Conservation (phyloP, 1,284 basidiomycete genomes). For the Phellopilus nigrolimitatus region DNA sequence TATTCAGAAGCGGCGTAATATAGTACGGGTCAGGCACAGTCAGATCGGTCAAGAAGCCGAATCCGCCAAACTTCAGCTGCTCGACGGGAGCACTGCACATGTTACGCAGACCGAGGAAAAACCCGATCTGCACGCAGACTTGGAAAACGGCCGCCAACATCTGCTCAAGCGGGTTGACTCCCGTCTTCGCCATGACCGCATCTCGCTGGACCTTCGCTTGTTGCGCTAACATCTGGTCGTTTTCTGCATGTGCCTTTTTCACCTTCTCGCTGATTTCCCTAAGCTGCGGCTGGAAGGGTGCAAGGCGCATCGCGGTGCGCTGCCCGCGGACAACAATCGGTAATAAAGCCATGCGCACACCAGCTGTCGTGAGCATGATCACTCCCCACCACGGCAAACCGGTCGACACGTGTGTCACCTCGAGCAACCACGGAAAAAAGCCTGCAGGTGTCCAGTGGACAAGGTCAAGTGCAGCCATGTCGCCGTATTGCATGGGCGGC, state of each 20-base stretch:
- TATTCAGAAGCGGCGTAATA: constrained; percentile 66
- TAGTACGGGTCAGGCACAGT: constrained; percentile 77
- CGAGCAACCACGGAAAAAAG: constrained; percentile 51
- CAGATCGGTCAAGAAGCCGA: constrained; percentile 75
- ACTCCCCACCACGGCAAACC: constrained; percentile 85
- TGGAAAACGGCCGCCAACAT: constrained; percentile 66
- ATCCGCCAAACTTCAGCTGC: constrained; percentile 75
- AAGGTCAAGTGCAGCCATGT: constrained; percentile 75
- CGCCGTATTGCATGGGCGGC: constrained; percentile 62
- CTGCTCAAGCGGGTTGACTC: constrained; percentile 59
- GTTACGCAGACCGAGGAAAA: constrained; percentile 81
- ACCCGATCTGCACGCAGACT: constrained; percentile 74
- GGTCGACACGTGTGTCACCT: constrained; percentile 68
- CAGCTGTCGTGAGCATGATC: constrained; percentile 67
- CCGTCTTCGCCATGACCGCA: constrained; percentile 64
- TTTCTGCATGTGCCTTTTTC: constrained; percentile 30
- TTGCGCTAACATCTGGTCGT: constrained; percentile 54
- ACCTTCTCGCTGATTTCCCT: constrained; percentile 49
- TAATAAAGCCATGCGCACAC: constrained; percentile 66
- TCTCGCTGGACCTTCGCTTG: constrained; percentile 51
- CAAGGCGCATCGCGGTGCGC: constrained; percentile 68
- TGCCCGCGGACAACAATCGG: constrained; percentile 66
- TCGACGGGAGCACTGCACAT: constrained; percentile 70
- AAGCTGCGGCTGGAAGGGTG: constrained; percentile 58
- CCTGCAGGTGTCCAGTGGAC: constrained; percentile 58